A percentile compares a stretch with the other conserved stretches of the same genome.
phyloP scores from a whole-genome alignment of 768 basidiomycete species.

The Phlebiopsis flavidoalba region DNA sequence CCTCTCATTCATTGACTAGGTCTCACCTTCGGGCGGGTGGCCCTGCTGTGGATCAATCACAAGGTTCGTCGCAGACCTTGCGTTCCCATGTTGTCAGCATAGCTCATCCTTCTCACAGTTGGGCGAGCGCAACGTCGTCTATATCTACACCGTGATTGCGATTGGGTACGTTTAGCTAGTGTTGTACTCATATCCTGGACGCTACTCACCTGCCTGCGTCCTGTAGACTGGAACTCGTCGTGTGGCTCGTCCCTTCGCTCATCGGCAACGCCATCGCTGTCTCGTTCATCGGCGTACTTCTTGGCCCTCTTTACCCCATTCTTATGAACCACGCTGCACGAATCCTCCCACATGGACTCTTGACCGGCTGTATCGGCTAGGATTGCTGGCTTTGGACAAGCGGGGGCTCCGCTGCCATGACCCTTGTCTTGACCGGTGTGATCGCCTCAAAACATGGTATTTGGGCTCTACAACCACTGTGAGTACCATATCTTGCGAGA shows the following conservation, averaged over 20 bases:
- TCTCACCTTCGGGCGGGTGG: slow-evolving; percentile 47
- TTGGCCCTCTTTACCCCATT: slow-evolving; percentile 44
- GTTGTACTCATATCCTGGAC: background rate
- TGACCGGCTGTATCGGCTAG: slow-evolving; percentile 41
- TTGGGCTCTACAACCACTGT: slow-evolving; percentile 44
- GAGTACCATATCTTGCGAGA: slow-evolving; percentile 17
- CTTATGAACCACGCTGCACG: slow-evolving; percentile 36
- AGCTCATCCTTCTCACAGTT: slow-evolving; percentile 20
- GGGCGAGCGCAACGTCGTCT: slow-evolving; percentile 33
- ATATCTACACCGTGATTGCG: slow-evolving; percentile 30
- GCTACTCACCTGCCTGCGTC: background rate
- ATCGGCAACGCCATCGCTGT: slow-evolving; percentile 49
- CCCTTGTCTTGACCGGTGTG: slow-evolving; percentile 48
- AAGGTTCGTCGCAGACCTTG: slow-evolving; percentile 22
- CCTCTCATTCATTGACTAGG: slow-evolving; percentile 20
- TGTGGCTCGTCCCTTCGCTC: slow-evolving; percentile 55
- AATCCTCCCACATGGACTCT: slow-evolving; percentile 40
- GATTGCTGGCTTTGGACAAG: slow-evolving; percentile 47
- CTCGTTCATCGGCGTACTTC: slow-evolving; percentile 46
- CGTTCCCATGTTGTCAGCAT: background rate
- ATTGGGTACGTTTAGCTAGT: slow-evolving; percentile 26
- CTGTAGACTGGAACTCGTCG: slow-evolving; percentile 43
- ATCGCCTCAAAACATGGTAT: slow-evolving; percentile 39
- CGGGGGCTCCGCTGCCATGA: slow-evolving; percentile 48
- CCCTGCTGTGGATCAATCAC: slow-evolving; percentile 45